A percentile compares a stretch with the other conserved stretches of the same genome.
Conservation (phyloP, 1,284 basidiomycete species). For the Cutaneotrichosporon mucoides region DNA sequence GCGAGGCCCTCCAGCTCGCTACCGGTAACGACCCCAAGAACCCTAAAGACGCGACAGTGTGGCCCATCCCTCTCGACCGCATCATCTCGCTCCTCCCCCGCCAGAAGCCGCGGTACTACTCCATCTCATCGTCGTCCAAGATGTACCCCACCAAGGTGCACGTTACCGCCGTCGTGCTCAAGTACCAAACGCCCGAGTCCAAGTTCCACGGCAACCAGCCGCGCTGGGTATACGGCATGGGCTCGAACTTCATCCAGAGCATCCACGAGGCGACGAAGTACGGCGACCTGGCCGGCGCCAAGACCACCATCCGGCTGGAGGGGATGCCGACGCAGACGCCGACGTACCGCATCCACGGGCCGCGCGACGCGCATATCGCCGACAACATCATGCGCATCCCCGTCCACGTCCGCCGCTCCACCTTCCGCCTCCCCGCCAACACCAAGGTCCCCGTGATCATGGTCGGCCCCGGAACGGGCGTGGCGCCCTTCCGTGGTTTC, state of each 20-base stretch:
- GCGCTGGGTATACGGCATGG: slow-evolving; percentile 71
- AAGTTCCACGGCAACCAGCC: slow-evolving; percentile 51
- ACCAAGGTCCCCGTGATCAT: slow-evolving; percentile 98
- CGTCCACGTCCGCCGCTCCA: slow-evolving; percentile 88
- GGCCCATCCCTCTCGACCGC: slow-evolving; percentile 92
- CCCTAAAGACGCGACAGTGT: slow-evolving; percentile 61
- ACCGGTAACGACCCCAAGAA: slow-evolving; percentile 66
- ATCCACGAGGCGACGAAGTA: slow-evolving; percentile 63
- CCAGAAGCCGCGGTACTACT: slow-evolving; percentile 96
- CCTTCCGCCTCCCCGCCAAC: slow-evolving; percentile 92
- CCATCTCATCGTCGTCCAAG: slow-evolving; percentile 96
- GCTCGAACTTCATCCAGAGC: slow-evolving; percentile 87
- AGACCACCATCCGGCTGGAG: slow-evolving; percentile 6
- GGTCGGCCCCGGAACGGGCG: slow-evolving; percentile 96
- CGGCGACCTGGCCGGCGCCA: slow-evolving; percentile 1
- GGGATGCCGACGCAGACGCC: slow-evolving; percentile 50
- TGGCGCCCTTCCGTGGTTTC: slow-evolving; percentile 98
- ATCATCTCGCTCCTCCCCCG: slow-evolving; percentile 89
- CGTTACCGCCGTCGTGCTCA: slow-evolving; percentile 89
- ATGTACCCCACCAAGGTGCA: slow-evolving; percentile 82
- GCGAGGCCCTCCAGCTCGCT: slow-evolving; percentile 77
- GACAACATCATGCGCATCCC: slow-evolving; percentile 74
- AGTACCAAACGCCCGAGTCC: slow-evolving; percentile 68
- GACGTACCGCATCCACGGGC: slow-evolving; percentile 79
- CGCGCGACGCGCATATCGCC: slow-evolving; percentile 68